A percentile compares a stretch with the other conserved stretches of the same genome.
Conservation (phyloP, 2,329 filamentous ascomycete genomes). For the Beauveria asiatica region DNA sequence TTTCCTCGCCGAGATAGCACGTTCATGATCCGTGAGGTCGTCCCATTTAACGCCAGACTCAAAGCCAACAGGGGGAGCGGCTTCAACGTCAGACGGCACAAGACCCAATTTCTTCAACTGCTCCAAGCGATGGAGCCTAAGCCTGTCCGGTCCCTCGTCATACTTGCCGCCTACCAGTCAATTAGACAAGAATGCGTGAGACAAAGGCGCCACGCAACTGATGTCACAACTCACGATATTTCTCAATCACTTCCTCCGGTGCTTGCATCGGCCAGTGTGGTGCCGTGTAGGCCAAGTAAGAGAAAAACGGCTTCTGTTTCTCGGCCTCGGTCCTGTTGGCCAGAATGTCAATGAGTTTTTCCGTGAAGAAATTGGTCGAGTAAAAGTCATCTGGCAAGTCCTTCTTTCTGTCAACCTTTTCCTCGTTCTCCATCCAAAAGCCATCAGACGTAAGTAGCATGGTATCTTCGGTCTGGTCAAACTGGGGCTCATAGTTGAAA, state of each 20-base stretch:
- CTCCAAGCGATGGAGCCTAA: conserved; percentile 35
- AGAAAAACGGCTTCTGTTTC: conserved; percentile 41
- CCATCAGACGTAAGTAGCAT: conserved; percentile 26
- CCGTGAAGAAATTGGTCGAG: conserved; percentile 43
- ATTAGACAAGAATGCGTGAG: neutral
- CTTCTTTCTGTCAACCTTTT: neutral
- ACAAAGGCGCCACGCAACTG: neutral
- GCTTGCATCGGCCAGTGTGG: conserved; percentile 46
- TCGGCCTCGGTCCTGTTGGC: conserved; percentile 13
- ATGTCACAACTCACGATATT: conserved; percentile 26
- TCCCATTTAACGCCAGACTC: conserved; percentile 14
- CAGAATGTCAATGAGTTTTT: conserved; percentile 39
- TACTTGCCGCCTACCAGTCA: conserved; percentile 29
- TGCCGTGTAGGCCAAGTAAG: conserved; percentile 45
- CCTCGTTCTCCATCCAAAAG: conserved; percentile 17
- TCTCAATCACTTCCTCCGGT: conserved; percentile 34
- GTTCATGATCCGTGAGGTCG: conserved; percentile 10
- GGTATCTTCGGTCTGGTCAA: conserved; percentile 18
- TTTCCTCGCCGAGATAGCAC: conserved; percentile 11
- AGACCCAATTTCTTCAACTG: conserved; percentile 33
- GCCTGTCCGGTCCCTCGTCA: conserved; percentile 38
- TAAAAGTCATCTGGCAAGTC: conserved; percentile 42
- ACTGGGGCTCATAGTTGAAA: conserved; percentile 37
- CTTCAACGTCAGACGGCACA: conserved; percentile 23
- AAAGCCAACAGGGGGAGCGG: conserved; percentile 9